Evolutionary conservation across 1,284 basidiomycete genomes (phyloP).

Genomic region (Ceratobasidium sp.): DNA sequence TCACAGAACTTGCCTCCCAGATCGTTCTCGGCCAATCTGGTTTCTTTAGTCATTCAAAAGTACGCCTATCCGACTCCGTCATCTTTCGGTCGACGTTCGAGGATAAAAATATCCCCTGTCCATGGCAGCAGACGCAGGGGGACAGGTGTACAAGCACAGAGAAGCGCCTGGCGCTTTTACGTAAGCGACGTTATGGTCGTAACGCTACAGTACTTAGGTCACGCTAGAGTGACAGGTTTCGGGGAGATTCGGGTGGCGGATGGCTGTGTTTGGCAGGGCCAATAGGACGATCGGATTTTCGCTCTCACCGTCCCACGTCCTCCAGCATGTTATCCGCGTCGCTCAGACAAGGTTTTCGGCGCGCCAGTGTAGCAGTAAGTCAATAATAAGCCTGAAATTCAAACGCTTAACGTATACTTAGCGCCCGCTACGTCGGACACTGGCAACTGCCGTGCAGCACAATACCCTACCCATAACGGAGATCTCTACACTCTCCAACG

Average conservation of each 20-base stretch:
- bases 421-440: conserved; percentile 33
- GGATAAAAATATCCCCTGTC: too few species aligned
- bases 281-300: conserved; percentile 43
- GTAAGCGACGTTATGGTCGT: too few species aligned
- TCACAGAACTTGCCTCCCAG: too few species aligned
- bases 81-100: too few species aligned
- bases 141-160: too few species aligned
- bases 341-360: conserved; percentile 43
- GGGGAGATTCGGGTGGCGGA: conserved; percentile 42
- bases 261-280: conserved; percentile 33
- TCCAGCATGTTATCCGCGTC: conserved; percentile 45
- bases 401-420: conserved; percentile 5
- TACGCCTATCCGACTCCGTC: too few species aligned
- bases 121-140: too few species aligned
- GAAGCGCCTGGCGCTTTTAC: too few species aligned
- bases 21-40: too few species aligned
- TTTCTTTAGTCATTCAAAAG: too few species aligned
- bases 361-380: conserved; percentile 39
- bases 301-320: conserved; percentile 45
- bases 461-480: conserved; percentile 76
- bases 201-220: too few species aligned
- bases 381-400: background rate
- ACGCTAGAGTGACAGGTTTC: background rate
- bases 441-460: conserved; percentile 41
- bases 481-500: conserved; percentile 91